These are phyloP conservation scores for Dichomitus squalens DNA, from an alignment of 1,284 basidiomycete genomes.

Conservation along the genomic window DNA sequence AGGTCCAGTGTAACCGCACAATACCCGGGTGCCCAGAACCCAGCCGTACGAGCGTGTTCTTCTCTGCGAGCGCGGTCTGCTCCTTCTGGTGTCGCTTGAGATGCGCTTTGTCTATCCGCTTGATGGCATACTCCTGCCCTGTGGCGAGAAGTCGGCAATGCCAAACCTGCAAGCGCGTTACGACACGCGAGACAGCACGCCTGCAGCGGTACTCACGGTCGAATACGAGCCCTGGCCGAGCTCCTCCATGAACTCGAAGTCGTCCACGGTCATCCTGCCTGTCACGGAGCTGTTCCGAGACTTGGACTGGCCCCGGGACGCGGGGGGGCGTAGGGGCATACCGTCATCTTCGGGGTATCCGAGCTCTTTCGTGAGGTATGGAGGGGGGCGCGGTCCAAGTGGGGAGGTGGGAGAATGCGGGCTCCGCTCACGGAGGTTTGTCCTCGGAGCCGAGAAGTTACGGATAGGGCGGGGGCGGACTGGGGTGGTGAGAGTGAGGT, in stretches of 20 bases:
- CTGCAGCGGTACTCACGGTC: constrained; percentile 48
- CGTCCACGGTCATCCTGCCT: constrained; percentile 46
- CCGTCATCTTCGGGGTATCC: constrained; percentile 44
- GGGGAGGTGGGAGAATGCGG: constrained; percentile 52
- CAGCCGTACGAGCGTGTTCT: constrained; percentile 62
- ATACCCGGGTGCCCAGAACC: constrained; percentile 81
- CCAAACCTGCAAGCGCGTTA: constrained; percentile 51
- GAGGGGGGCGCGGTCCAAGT: constrained; percentile 49
- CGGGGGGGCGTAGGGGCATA: constrained; percentile 32
- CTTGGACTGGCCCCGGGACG: constrained; percentile 39
- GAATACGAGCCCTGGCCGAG: constrained; percentile 83
- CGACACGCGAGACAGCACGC: constrained; percentile 20
- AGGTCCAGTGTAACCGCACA: constrained; percentile 79
- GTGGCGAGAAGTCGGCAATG: constrained; percentile 56
- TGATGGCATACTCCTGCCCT: constrained; percentile 72
- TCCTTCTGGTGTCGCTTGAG: constrained; percentile 69
- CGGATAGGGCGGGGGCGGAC: constrained; percentile 61
- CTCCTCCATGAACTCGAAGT: constrained; percentile 71
- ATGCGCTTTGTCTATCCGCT: constrained; percentile 77
- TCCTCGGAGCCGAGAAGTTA: constrained; percentile 63
- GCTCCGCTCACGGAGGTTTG: constrained; percentile 46
- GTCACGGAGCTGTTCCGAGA: constrained; percentile 52
- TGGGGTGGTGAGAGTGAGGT: constrained; percentile 43
- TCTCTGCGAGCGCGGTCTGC: constrained; percentile 65
- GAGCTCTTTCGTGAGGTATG: constrained; percentile 63